Conservation (phyloP, 108 stramenopile species). For the Mediolabrus comicus region DNA sequence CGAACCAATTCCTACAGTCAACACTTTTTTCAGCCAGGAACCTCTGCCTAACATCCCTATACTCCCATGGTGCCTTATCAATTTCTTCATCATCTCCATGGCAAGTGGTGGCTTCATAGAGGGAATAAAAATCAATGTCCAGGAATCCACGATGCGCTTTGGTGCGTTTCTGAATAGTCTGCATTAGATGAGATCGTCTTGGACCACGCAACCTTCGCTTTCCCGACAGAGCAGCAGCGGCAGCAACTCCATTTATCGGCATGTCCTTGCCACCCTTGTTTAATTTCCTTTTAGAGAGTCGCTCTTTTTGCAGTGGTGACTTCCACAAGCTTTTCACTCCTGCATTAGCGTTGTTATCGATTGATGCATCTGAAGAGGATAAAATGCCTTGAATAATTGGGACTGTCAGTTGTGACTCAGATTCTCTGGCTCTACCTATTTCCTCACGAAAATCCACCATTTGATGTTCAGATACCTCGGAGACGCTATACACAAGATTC, state of each 20-base stretch:
- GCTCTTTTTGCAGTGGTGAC: constrained; percentile 36
- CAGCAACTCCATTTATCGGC: constrained; percentile 15
- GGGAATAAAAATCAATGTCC: constrained; percentile 70
- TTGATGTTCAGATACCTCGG: not conserved
- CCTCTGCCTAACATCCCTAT: constrained; percentile 70
- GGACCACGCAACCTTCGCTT: constrained; percentile 3
- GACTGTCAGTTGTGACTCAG: not conserved
- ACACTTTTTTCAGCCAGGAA: constrained; percentile 77
- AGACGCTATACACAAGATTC: not conserved
- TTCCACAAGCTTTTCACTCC: constrained; percentile 13
- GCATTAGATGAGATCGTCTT: constrained; percentile 12
- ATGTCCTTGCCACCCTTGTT: not conserved
- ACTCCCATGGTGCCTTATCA: constrained; percentile 75
- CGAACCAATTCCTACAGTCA: constrained; percentile 82
- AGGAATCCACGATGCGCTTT: constrained; percentile 62
- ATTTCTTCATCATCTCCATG: constrained; percentile 34
- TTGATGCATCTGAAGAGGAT: too few relatives aligned
- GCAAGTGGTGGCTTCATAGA: constrained; percentile 60
- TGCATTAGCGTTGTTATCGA: not conserved
- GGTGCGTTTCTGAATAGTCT: constrained; percentile 42
- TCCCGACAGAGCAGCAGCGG: constrained; percentile 13
- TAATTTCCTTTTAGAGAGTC: not conserved
- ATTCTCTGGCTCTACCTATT: not conserved
- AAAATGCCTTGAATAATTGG: too few relatives aligned
- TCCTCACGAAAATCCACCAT: not conserved